Percentiles rank a stretch among this genome's conserved stretches.
phyloP scores from a whole-genome alignment of 2,329 filamentous ascomycete genomes.

The Colletotrichum horii region DNA sequence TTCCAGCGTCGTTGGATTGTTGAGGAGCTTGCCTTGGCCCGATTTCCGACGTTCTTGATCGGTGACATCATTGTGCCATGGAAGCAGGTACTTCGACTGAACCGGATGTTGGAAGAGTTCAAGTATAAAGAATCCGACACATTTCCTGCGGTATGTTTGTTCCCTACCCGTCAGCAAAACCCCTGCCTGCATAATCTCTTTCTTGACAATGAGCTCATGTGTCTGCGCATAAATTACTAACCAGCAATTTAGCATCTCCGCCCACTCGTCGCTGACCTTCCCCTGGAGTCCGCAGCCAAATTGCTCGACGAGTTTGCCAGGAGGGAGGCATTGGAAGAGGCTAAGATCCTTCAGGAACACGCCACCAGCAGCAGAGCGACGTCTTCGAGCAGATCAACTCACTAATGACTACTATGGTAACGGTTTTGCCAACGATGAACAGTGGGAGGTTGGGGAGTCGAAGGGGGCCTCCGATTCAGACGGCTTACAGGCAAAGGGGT shows the following conservation, averaged over 20 bases:
- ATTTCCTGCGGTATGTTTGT: slow-evolving; percentile 27
- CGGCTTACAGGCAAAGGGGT: neutral
- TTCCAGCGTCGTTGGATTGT: slow-evolving; percentile 42
- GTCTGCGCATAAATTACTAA: neutral
- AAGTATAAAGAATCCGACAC: slow-evolving; percentile 34
- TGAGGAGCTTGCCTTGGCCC: slow-evolving; percentile 37
- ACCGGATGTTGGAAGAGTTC: slow-evolving; percentile 40
- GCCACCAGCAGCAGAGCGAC: slow-evolving; percentile 17
- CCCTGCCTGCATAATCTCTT: neutral
- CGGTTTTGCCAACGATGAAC: neutral
- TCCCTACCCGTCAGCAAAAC: neutral
- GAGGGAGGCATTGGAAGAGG: slow-evolving; percentile 21
- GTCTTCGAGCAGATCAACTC: slow-evolving; percentile 20
- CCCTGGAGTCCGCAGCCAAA: slow-evolving; percentile 26
- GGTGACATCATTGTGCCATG: slow-evolving; percentile 40
- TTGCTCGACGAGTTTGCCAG: slow-evolving; percentile 25
- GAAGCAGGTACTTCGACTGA: slow-evolving; percentile 38
- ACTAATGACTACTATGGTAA: neutral
- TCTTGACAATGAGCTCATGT: neutral
- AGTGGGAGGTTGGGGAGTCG: neutral
- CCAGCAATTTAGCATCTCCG: slow-evolving; percentile 13
- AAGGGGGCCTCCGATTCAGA: neutral
- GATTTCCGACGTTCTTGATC: slow-evolving; percentile 32
- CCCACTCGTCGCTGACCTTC: slow-evolving; percentile 25
- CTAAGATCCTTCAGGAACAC: slow-evolving; percentile 21